Percentiles rank a stretch among this genome's conserved stretches.
Conservation (phyloP, 225 moss, liverwort and hornwort genomes). For the Takakia lepidozioides region DNA sequence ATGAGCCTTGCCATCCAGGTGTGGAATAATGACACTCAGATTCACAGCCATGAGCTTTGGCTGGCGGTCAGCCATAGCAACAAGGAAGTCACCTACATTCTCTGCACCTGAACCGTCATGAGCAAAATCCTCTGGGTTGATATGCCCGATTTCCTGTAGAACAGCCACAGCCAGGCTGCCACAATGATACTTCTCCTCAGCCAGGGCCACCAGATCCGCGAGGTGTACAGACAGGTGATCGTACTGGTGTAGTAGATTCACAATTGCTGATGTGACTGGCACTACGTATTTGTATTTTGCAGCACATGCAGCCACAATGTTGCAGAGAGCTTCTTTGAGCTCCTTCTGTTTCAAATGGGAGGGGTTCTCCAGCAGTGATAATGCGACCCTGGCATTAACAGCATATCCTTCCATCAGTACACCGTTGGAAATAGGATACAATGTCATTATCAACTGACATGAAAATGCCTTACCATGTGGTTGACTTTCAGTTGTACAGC, state of each 20-base stretch:
- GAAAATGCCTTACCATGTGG: no score
- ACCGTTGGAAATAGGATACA: no score
- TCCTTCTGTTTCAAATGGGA: conserved; percentile 63
- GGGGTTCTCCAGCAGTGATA: conserved; percentile 71
- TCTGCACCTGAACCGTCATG: conserved; percentile 77
- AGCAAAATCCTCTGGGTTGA: conserved; percentile 64
- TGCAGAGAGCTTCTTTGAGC: conserved; percentile 59
- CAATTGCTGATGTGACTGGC: conserved; percentile 66
- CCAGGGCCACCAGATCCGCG: conserved; percentile 69
- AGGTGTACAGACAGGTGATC: conserved; percentile 72
- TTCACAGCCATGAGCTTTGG: conserved; percentile 77
- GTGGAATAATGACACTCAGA: conserved; percentile 69
- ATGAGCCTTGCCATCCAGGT: conserved; percentile 84
- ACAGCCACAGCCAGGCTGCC: conserved; percentile 74
- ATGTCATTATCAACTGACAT: no score
- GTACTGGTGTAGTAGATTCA: conserved; percentile 78
- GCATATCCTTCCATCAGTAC: conserved; percentile 9
- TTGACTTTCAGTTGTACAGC: no score
- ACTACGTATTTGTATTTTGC: conserved; percentile 68
- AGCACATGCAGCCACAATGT: conserved; percentile 59
- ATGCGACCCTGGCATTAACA: conserved; percentile 49
- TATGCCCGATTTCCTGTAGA: conserved; percentile 75
- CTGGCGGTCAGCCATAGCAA: conserved; percentile 65
- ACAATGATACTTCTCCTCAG: conserved; percentile 62
- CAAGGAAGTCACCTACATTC: conserved; percentile 72